These are phyloP conservation scores for Avena insularis DNA, from an alignment of 176 grass and related monocot species.

Conservation along the genomic window DNA sequence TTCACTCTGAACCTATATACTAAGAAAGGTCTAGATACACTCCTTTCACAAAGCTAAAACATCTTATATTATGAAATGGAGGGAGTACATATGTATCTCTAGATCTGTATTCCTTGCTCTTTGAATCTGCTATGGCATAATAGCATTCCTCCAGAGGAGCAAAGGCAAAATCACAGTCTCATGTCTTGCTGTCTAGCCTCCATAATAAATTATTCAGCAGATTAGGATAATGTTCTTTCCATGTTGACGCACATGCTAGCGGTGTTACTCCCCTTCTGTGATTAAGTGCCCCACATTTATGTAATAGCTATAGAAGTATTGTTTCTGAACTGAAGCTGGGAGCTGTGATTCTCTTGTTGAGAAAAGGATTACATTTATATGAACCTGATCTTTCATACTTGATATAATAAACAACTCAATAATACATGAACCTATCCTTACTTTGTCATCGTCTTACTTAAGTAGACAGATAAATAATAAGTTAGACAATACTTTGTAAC, in stretches of 20 bases:
- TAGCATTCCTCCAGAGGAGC: conserved; percentile 1
- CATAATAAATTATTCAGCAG: not conserved
- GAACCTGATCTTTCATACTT: conserved; percentile 1
- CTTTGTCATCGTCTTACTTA: conserved; percentile 19
- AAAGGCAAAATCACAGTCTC: not conserved
- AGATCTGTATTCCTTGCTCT: not conserved
- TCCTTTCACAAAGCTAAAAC: too few species aligned
- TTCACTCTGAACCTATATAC: too few species aligned
- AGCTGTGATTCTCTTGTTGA: conserved; percentile 17
- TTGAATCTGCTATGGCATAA: not conserved
- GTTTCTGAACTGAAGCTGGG: not conserved
- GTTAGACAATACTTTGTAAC: conserved; percentile 26
- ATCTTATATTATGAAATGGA: too few species aligned
- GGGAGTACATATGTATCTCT: not conserved
- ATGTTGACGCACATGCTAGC: not conserved
- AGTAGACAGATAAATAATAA: not conserved
- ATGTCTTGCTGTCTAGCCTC: not conserved
- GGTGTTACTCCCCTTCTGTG: conserved; percentile 14
- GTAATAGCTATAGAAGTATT: not conserved
- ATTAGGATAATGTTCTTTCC: not conserved
- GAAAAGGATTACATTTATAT: conserved; percentile 7
- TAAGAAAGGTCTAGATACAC: too few species aligned
- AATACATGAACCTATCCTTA: not conserved
- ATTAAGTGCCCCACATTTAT: not conserved
- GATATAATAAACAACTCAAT: conserved; percentile 19